Percentiles rank a stretch among this genome's conserved stretches.
Conservation (phyloP, 2,329 filamentous ascomycete genomes). For the Fonsecaea nubica region DNA sequence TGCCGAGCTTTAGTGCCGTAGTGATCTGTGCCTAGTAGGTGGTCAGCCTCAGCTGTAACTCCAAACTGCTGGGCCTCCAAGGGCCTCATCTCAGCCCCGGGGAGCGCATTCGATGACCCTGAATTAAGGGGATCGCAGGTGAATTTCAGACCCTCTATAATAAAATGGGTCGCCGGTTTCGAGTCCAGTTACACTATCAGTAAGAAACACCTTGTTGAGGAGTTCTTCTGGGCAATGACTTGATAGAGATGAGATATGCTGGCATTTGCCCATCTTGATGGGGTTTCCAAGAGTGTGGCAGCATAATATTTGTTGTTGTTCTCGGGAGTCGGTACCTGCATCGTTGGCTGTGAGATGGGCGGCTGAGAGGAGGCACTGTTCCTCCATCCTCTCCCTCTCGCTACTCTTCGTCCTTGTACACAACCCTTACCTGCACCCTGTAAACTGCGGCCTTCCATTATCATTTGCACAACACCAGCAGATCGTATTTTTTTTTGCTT, state of each 20-base stretch:
- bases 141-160: background rate
- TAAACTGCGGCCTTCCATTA: background rate
- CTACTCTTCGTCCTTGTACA: background rate
- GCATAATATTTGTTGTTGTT: background rate
- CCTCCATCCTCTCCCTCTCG: background rate
- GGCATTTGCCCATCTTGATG: background rate
- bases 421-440: background rate
- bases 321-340: conserved; percentile 2
- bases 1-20: conserved; percentile 8
- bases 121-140: background rate
- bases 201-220: background rate
- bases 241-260: background rate
- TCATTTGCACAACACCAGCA: background rate
- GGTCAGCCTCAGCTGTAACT: conserved; percentile 1
- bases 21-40: conserved; percentile 2
- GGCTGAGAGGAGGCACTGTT: background rate
- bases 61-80: background rate
- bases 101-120: background rate
- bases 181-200: conserved; percentile 3
- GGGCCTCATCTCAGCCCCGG: conserved; percentile 5
- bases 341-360: background rate
- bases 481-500: conserved; percentile 1
- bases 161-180: background rate
- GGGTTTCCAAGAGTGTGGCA: background rate
- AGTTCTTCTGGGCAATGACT: background rate